Base-by-base conservation (phyloP, 768 basidiomycete genomes). In the Suillus subalutaceus region DNA sequence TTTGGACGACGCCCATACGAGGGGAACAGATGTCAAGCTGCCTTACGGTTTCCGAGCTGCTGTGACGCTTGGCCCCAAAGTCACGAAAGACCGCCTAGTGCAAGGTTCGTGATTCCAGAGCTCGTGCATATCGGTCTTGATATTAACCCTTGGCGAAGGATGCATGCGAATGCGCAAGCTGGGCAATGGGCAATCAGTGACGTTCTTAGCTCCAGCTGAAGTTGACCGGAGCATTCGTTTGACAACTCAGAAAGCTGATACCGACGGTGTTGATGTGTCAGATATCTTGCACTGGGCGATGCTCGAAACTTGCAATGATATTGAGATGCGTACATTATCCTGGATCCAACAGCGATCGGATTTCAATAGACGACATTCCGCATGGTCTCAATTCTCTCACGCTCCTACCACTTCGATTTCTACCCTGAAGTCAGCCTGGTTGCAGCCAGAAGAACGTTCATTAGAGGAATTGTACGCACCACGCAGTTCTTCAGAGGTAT, bases 121-220 rank as follows among this genome's bases (percentile, higher is more conserved):
- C 2, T 55, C 10, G 2, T 35, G 10, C 8, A 20, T 35, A 2
- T 55, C 9, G 10, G 32, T 55, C 18, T 12, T 35, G 18, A 55
- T 55, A 8, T 30, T 20, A 3, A 55, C 30, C 10, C 13, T 38
- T 30, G 16, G 6, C 1, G 23, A 26, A 85, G 84, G 84, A 6
- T 86, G 84, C 62, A 86, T 86, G 84, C 76, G 84, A 16, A 84
- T 86, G 84, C 78, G 85, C 4, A 77, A 79, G 68, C 76, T 86
- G 1, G 85, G 85, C 18, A 69, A 74, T 12, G 81, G 80, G 1
- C 84, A 86, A 65, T 81, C 84, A 3, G 70, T 85, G 30, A 72
- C 81, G 63, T 85, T 85, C 68, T 82, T 83, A 56, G 84, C 81
- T 16, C 79, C 84, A 8, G 69, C 72, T 0, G 83, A 84, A 57